Evolutionary conservation across 2,329 filamentous ascomycete species (phyloP), one percentile per base, ranked within the genome.

Genomic region (Tolypocladium album): DNA sequence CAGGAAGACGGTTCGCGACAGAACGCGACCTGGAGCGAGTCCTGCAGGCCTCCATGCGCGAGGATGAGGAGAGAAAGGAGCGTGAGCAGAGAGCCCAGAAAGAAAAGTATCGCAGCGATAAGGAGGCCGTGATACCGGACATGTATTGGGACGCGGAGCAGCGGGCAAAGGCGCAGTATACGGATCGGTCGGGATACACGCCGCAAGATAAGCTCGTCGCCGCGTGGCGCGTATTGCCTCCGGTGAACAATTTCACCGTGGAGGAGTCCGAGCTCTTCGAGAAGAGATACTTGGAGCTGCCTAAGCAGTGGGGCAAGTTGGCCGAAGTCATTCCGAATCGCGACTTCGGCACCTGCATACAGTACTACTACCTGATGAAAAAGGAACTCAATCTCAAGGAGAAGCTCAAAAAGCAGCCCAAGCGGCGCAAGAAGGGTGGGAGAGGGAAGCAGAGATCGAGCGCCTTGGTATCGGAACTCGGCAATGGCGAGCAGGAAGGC

Each of bases 351-450:
- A 84, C 89, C 55, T 91, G 88, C 72, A 94, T 94, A 66, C 88
- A 91, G 69, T 91, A 92, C 72, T 94, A 94, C 73, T 94, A 94
- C 72, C 80, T 89, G 63, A 89, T 88, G 69, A 94, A 86, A 75
- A 88, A 88, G 74, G 81, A 86, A 55, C 82, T 86, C 50, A 87
- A 89, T 63, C 86, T 92, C 62, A 91, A 92, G 70, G 88, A 90
- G 68, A 90, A 89, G 72, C 79, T 88, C 38, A 87, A 84, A 72
- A 85, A 80, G 74, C 85, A 83, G 72, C 83, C 80, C 61, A 83
- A 79, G 70, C 78, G 79, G 67, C 77, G 82, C 62, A 83, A 81
- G 75, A 81, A 82, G 78, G 74, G 79, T 69, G 65, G 78, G 65
- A 72, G 83, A 67, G 79, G 77, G 42, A 86, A 87, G 71, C 80